A percentile compares a stretch with the other conserved stretches of the same genome.
phyloP scores from a whole-genome alignment of 1,284 basidiomycete species.

The Erythrobasidium hasegawianum region DNA sequence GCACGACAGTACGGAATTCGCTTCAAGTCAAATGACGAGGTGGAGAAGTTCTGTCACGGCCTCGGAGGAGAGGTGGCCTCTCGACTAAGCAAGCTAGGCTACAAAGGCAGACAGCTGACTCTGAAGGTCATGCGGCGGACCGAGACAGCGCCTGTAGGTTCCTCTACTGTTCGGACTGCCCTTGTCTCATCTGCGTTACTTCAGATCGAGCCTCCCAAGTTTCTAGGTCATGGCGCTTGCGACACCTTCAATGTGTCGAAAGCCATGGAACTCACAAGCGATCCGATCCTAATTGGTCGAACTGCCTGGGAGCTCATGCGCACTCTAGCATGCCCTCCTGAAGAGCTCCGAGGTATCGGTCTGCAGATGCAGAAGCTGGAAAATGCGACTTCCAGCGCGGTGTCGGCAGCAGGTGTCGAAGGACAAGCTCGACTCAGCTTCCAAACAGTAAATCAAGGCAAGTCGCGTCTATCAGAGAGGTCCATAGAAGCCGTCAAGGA shows the following conservation, averaged over 20 bases:
- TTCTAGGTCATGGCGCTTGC: conserved; percentile 87
- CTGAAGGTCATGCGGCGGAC: conserved; percentile 86
- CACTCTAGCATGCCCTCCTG: conserved; percentile 70
- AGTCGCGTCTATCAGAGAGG: not conserved
- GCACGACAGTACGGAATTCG: conserved; percentile 74
- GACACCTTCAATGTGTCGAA: conserved; percentile 68
- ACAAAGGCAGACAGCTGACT: conserved; percentile 68
- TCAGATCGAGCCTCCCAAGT: conserved; percentile 79
- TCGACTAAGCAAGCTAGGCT: conserved; percentile 63
- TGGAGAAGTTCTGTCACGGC: conserved; percentile 55
- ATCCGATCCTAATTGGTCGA: conserved; percentile 66
- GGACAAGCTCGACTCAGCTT: conserved; percentile 36
- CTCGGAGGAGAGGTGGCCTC: conserved; percentile 72
- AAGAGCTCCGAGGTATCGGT: conserved; percentile 88
- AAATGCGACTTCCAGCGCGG: conserved; percentile 44
- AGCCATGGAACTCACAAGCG: conserved; percentile 66
- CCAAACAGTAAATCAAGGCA: conserved; percentile 1
- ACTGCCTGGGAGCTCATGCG: conserved; percentile 68
- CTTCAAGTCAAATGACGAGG: conserved; percentile 75
- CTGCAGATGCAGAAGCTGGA: conserved; percentile 91
- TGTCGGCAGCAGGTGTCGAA: conserved; percentile 31
- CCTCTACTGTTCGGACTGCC: no score
- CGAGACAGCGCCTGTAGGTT: conserved; percentile 66
- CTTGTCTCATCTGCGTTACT: not conserved
- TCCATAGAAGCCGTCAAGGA: not conserved